Base-by-base conservation (phyloP, 768 basidiomycete genomes). In the Mycena maculata region DNA sequence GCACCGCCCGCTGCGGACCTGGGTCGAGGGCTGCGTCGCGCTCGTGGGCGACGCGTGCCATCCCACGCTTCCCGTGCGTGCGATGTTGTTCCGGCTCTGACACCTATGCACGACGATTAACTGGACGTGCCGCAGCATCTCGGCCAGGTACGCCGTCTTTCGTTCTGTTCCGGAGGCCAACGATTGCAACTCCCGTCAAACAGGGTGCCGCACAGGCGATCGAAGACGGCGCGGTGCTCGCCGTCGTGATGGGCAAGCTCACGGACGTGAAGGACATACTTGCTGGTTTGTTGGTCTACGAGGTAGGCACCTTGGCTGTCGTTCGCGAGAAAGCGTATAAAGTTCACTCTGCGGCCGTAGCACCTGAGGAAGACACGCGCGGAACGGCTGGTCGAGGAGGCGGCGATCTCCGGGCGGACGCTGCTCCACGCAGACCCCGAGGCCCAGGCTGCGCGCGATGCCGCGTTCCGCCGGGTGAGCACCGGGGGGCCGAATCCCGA, bases 171-270 rank as follows among this genome's bases (percentile, higher is more conserved):
- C n/a, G n/a, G n/a, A n/a, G n/a, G n/a, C n/a, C n/a, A n/a, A n/a
- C n/a, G 61, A 39, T 15, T 11, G 18, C 20, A 53, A 25, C 8
- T n/a, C n/a, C n/a, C n/a, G n/a, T 28, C 30, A 22, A 0, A 58
- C 22, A 81, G 67, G 82, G 82, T 7, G 82, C 81, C 8, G 78
- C 83, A 1, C 79, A 82, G 54, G 82, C 81, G 1, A 76, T 82
- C 25, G 82, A 84, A 60, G 82, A 84, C 62, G 81, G 74, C 2
- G 78, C 78, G 0, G 76, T 79, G 1, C 67, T 83, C 18, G 79
- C 76, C 0, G 72, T 77, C 16, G 70, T 75, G 3, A 68, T 84
- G 16, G 60, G 68, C 25, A 72, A 66, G 28, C 7, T 72, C 23
- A 57, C 31, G 1, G 41, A 31, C 8, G 12, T 25, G 7, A n/a